phyloP scores from a whole-genome alignment of 2,329 filamentous ascomycete genomes.

The Colletotrichum euphorbiae region DNA sequence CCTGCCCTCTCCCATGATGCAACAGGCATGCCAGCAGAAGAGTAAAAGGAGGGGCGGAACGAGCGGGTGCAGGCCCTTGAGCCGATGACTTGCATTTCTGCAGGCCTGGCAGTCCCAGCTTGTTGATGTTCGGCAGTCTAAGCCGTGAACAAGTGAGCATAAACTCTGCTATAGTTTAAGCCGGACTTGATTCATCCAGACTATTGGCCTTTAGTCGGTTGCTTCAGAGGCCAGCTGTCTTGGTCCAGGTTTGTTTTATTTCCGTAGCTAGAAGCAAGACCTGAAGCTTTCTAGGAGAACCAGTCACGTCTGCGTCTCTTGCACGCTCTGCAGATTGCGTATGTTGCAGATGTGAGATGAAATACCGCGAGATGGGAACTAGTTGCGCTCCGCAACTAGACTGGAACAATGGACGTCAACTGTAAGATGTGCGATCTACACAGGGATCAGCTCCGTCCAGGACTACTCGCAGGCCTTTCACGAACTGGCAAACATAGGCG shows the following conservation, averaged over 20 bases:
- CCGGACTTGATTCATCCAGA: no score
- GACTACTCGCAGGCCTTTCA: neutral
- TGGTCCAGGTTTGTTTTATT: no score
- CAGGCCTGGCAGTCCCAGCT: neutral
- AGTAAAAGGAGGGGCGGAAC: neutral
- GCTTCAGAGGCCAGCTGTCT: no score
- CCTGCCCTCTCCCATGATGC: conserved; percentile 3
- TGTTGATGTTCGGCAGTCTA: neutral
- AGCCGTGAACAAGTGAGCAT: neutral
- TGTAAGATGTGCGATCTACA: neutral
- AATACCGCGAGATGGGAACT: no score
- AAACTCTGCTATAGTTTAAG: neutral
- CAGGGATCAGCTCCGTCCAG: neutral
- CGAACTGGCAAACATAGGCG: neutral
- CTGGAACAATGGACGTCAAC: no score
- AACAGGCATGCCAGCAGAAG: neutral
- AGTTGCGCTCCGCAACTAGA: no score
- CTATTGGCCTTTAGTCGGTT: no score
- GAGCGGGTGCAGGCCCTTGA: neutral
- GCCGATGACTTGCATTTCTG: conserved; percentile 20
- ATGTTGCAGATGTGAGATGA: no score
- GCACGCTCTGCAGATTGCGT: no score
- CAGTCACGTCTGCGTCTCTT: no score
- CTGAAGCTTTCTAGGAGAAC: no score
- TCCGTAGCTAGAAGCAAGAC: no score